Conservation (phyloP, 495 filamentous ascomycete genomes). For the Glutinoglossum americanum region DNA sequence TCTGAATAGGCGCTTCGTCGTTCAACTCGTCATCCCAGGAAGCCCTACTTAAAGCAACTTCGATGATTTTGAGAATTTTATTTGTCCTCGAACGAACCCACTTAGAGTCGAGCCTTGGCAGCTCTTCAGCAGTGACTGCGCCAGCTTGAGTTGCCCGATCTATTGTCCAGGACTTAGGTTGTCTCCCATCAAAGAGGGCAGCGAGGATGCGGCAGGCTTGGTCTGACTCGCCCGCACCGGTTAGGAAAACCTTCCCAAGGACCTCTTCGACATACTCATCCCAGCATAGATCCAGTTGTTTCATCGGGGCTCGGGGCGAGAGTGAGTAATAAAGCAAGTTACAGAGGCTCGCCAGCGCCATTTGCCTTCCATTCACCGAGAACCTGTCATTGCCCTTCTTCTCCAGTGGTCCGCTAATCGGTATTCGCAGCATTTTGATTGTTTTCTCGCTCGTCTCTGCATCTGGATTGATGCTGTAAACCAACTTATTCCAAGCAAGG, state of each 20-base stretch:
- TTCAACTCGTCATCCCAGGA: constrained; percentile 25
- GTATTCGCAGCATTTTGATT: constrained; percentile 43
- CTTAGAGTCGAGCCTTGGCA: constrained; percentile 59
- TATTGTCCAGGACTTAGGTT: constrained; percentile 48
- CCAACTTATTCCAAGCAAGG: constrained; percentile 61
- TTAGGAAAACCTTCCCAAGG: constrained; percentile 10
- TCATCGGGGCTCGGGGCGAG: constrained; percentile 36
- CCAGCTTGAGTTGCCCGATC: constrained; percentile 37
- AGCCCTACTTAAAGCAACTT: constrained; percentile 34
- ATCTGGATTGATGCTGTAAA: constrained; percentile 43
- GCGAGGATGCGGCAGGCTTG: constrained; percentile 42
- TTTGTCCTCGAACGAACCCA: constrained; percentile 61
- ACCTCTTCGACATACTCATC: constrained; percentile 42
- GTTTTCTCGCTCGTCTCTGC: constrained; percentile 35
- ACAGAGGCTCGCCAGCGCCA: constrained; percentile 46
- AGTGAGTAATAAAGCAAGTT: constrained; percentile 75
- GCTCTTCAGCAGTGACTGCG: constrained; percentile 39
- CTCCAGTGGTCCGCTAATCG: constrained; percentile 47
- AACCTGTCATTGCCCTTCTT: constrained; percentile 35
- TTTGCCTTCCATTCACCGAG: constrained; percentile 31
- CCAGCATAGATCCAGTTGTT: constrained; percentile 59
- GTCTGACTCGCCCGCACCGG: constrained; percentile 18
- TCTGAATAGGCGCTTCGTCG: constrained; percentile 25
- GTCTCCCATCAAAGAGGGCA: constrained; percentile 43
- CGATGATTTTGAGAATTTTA: constrained; percentile 39